Evolutionary conservation across 345 rosid species (phyloP).

Genomic region (Boechera divaricarpa): DNA sequence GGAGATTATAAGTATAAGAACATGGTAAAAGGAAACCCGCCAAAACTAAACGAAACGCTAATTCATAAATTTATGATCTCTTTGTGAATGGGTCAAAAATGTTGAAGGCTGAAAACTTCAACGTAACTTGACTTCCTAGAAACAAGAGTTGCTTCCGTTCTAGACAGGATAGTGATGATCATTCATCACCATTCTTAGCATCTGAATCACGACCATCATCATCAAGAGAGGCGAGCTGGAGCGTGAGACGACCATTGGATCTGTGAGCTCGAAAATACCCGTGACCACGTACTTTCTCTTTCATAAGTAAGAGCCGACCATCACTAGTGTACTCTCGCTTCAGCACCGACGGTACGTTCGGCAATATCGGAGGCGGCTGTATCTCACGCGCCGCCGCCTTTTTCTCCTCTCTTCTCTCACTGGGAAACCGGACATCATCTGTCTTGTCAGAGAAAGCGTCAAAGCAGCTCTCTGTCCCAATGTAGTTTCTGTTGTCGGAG

Average conservation of each 20-base stretch:
- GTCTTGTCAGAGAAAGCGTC: background rate
- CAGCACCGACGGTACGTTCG: conserved; percentile 2
- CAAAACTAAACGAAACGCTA: background rate
- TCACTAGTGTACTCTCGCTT: conserved; percentile 23
- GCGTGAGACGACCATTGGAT: conserved; percentile 3
- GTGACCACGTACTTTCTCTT: conserved; percentile 4
- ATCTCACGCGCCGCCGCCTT: background rate
- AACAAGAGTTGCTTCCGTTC: background rate
- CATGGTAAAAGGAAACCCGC: background rate
- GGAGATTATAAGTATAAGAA: background rate
- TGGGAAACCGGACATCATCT: background rate
- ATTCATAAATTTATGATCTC: background rate
- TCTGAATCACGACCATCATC: background rate
- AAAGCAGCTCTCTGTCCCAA: background rate
- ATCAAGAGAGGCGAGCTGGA: conserved; percentile 8
- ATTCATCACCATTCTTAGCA: background rate
- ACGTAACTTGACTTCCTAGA: conserved; percentile 1
- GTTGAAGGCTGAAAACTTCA: background rate
- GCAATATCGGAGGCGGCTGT: background rate
- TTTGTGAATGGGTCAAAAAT: background rate
- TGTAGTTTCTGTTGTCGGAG: background rate
- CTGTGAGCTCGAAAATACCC: background rate
- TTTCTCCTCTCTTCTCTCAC: background rate
- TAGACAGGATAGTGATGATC: background rate
- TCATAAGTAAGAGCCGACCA: conserved; percentile 13